Evolutionary conservation across 257 asterid genomes (phyloP), one percentile per base, ranked within the genome.

Genomic region (Lantana camara): DNA sequence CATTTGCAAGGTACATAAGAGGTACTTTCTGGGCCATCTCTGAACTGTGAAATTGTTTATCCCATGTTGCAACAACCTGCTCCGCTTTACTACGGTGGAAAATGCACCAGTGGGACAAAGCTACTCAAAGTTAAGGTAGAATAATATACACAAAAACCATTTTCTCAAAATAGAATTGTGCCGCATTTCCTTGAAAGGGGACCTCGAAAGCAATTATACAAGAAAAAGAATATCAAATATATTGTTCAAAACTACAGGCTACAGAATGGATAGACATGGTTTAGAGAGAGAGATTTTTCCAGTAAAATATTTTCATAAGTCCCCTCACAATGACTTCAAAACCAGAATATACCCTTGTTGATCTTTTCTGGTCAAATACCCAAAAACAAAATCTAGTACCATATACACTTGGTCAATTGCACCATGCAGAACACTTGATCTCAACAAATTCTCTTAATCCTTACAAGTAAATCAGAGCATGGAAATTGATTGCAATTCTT

Each of bases 61-160:
- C 92, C 99, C 96, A 93, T 84, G 96, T 87, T 58, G 88, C 54
- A 73, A 84, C 92, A 66, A 93, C 96, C 56, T 68, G 79, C 60
- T 90, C 92, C 7, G 97, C 97, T 78, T 93, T 90, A 66, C 81
- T 75, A 51, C 95, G 97, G 84, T 93, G 96, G 71, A 90, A 87
- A 65, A 93, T 90, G 72, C 99, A 93, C 99, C 99, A 93, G 71
- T 93, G 95, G 34, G 99, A 93, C 63, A 90, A 61, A 61, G 96
- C 99, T 93, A 75, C 60, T 40, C 45, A 32, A 55, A 70, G 83
- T 82, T 72, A 85, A 81, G 87, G 81, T 53, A 63, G 76, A 47
- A 66, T 37, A 51, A 51, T n/a, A 40, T 21, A 3, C 20, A 29
- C 40, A 47, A 32, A 55, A 22, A 60, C 15, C 37, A 35, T 32